A percentile compares a stretch with the other conserved stretches of the same genome.
Evolutionary conservation across 495 filamentous ascomycete genomes (phyloP).

Genomic region (Pyrenopolyporus hunteri): DNA sequence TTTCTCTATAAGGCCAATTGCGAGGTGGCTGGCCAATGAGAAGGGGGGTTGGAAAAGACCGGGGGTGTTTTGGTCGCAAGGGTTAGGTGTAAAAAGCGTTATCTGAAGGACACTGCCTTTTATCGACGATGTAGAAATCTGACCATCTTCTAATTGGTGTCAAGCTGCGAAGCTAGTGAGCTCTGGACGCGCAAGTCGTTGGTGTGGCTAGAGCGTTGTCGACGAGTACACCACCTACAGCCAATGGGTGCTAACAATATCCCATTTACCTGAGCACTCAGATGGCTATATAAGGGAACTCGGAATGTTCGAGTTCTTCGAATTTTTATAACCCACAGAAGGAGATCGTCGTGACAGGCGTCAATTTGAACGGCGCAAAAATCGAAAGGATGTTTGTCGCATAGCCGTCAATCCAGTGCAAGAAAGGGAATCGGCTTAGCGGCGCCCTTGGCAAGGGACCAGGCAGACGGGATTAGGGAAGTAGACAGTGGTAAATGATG

Average conservation of each 20-base stretch:
- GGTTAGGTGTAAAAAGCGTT: background rate
- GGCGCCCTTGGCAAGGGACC: background rate
- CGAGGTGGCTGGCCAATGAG: constrained; percentile 25
- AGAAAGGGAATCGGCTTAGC: background rate
- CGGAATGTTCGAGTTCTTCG: background rate
- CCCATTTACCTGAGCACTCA: background rate
- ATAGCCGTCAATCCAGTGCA: no score
- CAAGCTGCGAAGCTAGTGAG: background rate
- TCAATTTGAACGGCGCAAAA: no score
- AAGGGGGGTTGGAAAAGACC: background rate
- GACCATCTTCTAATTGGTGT: background rate
- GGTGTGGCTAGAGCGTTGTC: background rate
- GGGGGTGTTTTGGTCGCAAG: constrained; percentile 9
- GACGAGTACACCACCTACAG: background rate
- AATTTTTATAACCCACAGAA: no score
- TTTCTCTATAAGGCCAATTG: background rate
- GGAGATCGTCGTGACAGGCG: no score
- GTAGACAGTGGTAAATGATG: background rate
- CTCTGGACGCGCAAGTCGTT: constrained; percentile 4
- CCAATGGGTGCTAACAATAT: background rate
- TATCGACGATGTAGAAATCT: constrained; percentile 1
- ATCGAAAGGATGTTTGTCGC: no score
- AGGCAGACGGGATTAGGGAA: background rate
- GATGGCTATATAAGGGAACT: background rate
- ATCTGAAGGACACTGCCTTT: background rate